Base-by-base conservation (phyloP, 1,139 yeast species). In the Chernovozyma aurita region DNA sequence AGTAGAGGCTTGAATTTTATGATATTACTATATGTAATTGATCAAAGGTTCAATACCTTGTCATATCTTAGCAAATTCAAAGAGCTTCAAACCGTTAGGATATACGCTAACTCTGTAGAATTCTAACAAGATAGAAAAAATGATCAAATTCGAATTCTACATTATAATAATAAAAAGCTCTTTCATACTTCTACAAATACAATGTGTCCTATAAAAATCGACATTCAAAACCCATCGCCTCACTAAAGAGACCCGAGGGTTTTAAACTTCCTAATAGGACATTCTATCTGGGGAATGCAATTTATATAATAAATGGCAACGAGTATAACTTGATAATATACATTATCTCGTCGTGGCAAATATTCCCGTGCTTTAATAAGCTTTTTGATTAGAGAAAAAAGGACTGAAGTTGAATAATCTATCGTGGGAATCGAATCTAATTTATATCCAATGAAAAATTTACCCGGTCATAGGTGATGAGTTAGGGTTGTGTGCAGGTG, bases 261-360 rank as follows among this genome's bases (percentile, higher is more conserved):
- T 58, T 50, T 75, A 65, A 76, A 76, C 81, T 76, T 76, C 82
- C 82, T 74, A 64, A 63, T 61, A 70, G 75, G 80, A 73, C 62
- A 49, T 39, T 52, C 64, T 42, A 42, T 66, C 78, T 74, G 63
- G 80, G 80, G 77, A 75, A 65, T 57, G 55, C 45, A 47, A 48
- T 47, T 49, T 51, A 50, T 47, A 45, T 48, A 47, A 44, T 43
- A 72, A 70, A 75, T 76, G 82, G 82, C 82, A 76, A 76, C 81
- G 80, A 64, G 67, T 60, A 65, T 71, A 72, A 75, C 79, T 75
- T 73, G 79, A 71, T 66, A 63, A 65, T 70, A 45, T 70, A 61
- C 78, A 70, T 75, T 69, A 72, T 62, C 73, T 64, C 80, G 80
- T 65, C 82, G 82, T 76, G 82, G 82, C 82, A 76, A 74, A 73